Conservation (phyloP, 2,329 filamentous ascomycete species). For the Ambrosiella beaveri region DNA sequence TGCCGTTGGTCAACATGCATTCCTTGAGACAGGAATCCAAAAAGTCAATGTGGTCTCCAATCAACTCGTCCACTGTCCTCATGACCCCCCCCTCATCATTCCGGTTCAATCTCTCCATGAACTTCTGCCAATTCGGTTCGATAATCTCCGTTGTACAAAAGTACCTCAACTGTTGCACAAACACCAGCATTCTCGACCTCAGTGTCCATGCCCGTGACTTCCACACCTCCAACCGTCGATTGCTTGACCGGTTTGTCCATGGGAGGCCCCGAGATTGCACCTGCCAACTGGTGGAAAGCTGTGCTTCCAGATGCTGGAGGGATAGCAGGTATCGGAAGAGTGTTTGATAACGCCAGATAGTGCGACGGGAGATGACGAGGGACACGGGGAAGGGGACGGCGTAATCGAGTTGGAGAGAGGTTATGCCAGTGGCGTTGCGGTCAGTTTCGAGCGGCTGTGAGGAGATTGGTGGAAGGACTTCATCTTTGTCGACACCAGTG, state of each 20-base stretch:
- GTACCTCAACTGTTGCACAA: slow-evolving; percentile 90
- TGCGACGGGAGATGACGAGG: slow-evolving; percentile 88
- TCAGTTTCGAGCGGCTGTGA: slow-evolving; percentile 56
- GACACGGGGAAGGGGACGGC: slow-evolving; percentile 88
- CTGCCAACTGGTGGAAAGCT: slow-evolving; percentile 77
- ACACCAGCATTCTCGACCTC: slow-evolving; percentile 85
- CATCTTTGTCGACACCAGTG: slow-evolving; percentile 82
- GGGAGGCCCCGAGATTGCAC: slow-evolving; percentile 65
- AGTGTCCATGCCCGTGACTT: slow-evolving; percentile 86
- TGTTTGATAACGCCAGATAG: slow-evolving; percentile 89
- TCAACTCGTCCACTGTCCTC: slow-evolving; percentile 85
- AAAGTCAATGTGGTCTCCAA: slow-evolving; percentile 98
- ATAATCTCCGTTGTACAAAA: slow-evolving; percentile 96
- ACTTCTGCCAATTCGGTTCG: slow-evolving; percentile 87
- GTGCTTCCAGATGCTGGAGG: slow-evolving; percentile 72
- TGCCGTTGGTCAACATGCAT: slow-evolving; percentile 96
- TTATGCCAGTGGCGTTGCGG: slow-evolving; percentile 78
- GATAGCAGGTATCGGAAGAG: slow-evolving; percentile 89
- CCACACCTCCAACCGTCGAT: slow-evolving; percentile 67
- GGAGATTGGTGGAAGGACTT: slow-evolving; percentile 57
- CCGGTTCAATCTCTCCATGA: slow-evolving; percentile 71
- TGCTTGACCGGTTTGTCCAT: slow-evolving; percentile 68
- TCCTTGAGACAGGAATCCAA: slow-evolving; percentile 95
- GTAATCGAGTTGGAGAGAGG: slow-evolving; percentile 87
- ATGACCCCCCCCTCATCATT: slow-evolving; percentile 27